A percentile compares a stretch with the other conserved stretches of the same genome.
Evolutionary conservation across 257 asterid species (phyloP).

Genomic region (Ajuga chamaepitys): DNA sequence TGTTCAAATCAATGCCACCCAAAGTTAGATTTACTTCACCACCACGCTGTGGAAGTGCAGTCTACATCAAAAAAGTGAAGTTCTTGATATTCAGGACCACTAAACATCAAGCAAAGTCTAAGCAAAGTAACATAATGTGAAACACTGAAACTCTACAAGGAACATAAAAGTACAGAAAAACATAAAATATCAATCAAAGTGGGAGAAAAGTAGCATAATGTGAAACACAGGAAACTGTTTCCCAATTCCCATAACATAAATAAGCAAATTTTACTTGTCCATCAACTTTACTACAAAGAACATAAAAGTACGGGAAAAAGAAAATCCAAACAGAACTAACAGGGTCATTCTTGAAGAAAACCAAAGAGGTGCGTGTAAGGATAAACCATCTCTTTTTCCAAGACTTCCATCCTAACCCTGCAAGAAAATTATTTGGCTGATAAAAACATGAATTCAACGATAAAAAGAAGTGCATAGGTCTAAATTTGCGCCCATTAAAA

Average conservation of each 20-base stretch:
- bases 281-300: background rate
- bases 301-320: background rate
- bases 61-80: constrained; percentile 31
- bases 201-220: constrained; percentile 1
- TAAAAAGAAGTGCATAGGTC: background rate
- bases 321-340: constrained; percentile 40
- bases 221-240: constrained; percentile 1
- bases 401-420: constrained; percentile 97
- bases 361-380: constrained; percentile 95
- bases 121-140: constrained; percentile 3
- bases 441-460: constrained; percentile 1
- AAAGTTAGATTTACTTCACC: constrained; percentile 91
- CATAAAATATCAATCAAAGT: constrained; percentile 13
- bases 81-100: constrained; percentile 1
- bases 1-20: constrained; percentile 93
- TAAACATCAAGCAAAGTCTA: constrained; percentile 9
- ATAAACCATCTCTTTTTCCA: constrained; percentile 98
- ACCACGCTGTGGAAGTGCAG: constrained; percentile 84
- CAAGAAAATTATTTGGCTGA: constrained; percentile 19
- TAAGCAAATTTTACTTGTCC: background rate
- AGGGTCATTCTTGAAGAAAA: constrained; percentile 91
- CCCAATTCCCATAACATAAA: background rate
- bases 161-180: no score
- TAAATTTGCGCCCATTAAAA: background rate
- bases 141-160: no score